phyloP scores from a whole-genome alignment of 306 rosid species.

The Lithocarpus polystachyus region DNA sequence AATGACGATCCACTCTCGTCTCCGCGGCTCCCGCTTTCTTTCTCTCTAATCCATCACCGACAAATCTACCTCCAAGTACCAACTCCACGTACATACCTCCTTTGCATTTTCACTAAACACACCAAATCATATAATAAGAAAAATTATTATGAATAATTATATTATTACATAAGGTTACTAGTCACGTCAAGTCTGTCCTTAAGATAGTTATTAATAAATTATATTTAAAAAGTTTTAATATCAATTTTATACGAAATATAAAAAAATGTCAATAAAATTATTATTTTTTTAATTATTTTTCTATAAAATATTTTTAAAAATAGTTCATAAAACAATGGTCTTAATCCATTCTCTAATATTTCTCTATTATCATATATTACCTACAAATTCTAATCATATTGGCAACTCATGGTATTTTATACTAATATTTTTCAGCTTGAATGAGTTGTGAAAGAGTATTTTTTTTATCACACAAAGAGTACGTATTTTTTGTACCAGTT shows the following conservation, averaged over 20 bases:
- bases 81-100: neutral
- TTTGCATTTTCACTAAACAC: neutral
- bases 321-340: too few species aligned
- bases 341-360: too few species aligned
- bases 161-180: neutral
- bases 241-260: too few species aligned
- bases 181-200: too few species aligned
- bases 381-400: neutral
- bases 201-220: too few species aligned
- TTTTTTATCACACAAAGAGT: neutral
- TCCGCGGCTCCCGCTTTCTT: conserved; percentile 55
- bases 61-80: neutral
- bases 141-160: neutral
- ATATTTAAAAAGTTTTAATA: too few species aligned
- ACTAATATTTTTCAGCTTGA: neutral
- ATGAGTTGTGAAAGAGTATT: conserved; percentile 5
- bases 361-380: too few species aligned
- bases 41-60: conserved; percentile 33
- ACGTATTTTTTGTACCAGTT: neutral
- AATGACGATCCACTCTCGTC: conserved; percentile 58
- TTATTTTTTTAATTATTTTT: too few species aligned
- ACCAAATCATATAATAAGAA: neutral
- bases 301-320: too few species aligned
- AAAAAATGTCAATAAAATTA: too few species aligned
- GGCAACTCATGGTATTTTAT: neutral